Base-by-base conservation (phyloP, 495 filamentous ascomycete species). In the Penicillium desertorum region DNA sequence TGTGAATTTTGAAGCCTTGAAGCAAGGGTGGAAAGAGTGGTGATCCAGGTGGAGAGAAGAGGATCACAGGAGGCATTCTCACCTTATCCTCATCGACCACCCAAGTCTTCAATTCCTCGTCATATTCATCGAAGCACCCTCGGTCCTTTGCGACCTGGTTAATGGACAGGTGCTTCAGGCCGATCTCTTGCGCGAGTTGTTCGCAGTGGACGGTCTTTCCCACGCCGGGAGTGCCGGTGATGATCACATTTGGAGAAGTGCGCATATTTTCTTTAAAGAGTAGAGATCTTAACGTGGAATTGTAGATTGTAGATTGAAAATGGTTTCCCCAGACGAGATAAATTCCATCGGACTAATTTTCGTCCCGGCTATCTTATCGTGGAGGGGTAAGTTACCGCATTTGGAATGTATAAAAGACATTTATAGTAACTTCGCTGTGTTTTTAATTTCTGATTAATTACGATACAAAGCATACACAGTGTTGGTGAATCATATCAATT, bases 61-160 rank as follows among this genome's bases (percentile, higher is more conserved):
- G 32, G 6, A 12, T 43, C 17, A n/a, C 45, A 9, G 17, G 29
- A 34, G n/a, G n/a, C 1, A 9, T n/a, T 25, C 20, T 11, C 67
- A 92, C 92, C 82, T 96, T 96, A 68, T 98, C 93, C 69, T 98
- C 94, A 69, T 98, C 92, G 20, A 98, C 92, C 47, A 97, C 88
- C 88, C 89, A 96, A 63, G 87, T 90, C 73, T 89, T 81, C 39
- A 84, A 82, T 72, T 91, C 88, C 17, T 94, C 86, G 59, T 96
- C 90, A 71, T 84, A 96, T 14, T 87, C 88, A 54, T 95, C 90
- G 58, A 91, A 87, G 66, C 90, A 96, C 36, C 78, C 83, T 30
- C 83, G 81, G 51, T 94, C 87, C 70, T 96, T 96, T 62, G 92
- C 91, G 45, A 97, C 75, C 48, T 93, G 79, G 71, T 98, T 98